Percentiles rank a stretch among this genome's conserved stretches.
Evolutionary conservation across 306 rosid genomes (phyloP).

Genomic region (Psophocarpus tetragonolobus): DNA sequence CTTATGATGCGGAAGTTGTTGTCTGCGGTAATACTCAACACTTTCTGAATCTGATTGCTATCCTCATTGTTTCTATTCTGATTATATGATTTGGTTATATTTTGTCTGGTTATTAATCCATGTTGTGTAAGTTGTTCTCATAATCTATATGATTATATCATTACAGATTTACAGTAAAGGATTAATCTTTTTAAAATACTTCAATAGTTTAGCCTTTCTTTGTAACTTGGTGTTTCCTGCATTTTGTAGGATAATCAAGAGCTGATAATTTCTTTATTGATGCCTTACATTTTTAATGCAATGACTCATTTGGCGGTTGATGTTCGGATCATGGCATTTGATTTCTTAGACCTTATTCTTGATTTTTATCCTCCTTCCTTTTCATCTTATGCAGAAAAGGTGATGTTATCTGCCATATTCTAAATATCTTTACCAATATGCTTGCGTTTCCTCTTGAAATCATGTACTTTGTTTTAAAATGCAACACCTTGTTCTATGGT

Average conservation of each 20-base stretch:
- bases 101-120: too few relatives aligned
- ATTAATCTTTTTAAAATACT: not conserved
- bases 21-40: slow-evolving; percentile 18
- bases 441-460: slow-evolving; percentile 16
- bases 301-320: slow-evolving; percentile 77
- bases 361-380: slow-evolving; percentile 69
- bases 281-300: slow-evolving; percentile 84
- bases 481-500: not conserved
- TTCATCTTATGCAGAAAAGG: slow-evolving; percentile 78
- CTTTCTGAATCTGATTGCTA: slow-evolving; percentile 5
- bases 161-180: not conserved
- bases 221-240: slow-evolving; percentile 26
- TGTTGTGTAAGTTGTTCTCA: too few relatives aligned
- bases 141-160: not conserved
- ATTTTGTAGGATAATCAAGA: slow-evolving; percentile 71
- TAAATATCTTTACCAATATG: slow-evolving; percentile 22
- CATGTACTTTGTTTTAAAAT: slow-evolving; percentile 13
- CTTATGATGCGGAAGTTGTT: slow-evolving; percentile 8
- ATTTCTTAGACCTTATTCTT: slow-evolving; percentile 73
- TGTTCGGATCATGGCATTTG: slow-evolving; percentile 80
- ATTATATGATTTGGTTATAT: slow-evolving; percentile 12
- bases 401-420: slow-evolving; percentile 32
- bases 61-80: not conserved
- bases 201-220: slow-evolving; percentile 22
- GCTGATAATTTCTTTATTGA: slow-evolving; percentile 64